Evolutionary conservation across 202 grass and related monocot genomes (phyloP), one percentile per base, ranked within the genome.

Genomic region (Setaria viridis): DNA sequence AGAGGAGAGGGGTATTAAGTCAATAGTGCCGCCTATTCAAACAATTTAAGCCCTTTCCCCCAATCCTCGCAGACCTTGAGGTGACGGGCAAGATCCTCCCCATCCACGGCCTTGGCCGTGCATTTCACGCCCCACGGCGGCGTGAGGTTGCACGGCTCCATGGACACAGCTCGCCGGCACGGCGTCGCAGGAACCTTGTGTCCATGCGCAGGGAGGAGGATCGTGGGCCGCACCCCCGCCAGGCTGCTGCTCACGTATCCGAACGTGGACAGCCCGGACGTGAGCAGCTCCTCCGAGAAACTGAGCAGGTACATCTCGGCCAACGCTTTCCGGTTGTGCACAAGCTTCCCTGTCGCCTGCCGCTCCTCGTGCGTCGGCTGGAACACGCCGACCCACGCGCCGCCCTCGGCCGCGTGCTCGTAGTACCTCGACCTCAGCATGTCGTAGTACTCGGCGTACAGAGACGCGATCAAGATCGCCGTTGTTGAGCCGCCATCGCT

Each of bases 271-370:
- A 68, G 45, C 13, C 86, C 74, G 6, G 69, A 78, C 5, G 92
- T 93, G 48, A 97, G 64, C 49, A 97, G 70, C 75, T 65, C 81
- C 45, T 93, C 92, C 1, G 80, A 84, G 72, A 94, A 91, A 68
- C 92, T 90, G 33, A 97, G 75, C 80, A 93, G 84, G 82, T 88
- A 92, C 56, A 97, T 93, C 86, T 97, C 90, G 0, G 92, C 86
- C 5, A 91, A 57, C 54, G 90, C 94, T 81, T 91, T 97, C 68
- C 82, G 79, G 77, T 94, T 92, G 90, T 93, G 88, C 39, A 16
- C 59, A 50, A 62, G 42, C 68, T 65, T 69, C 39, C 73, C 90
- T 43, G 41, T 84, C 3, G n/a, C 30, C 78, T 94, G 78, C 13
- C 1, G n/a, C 90, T 77, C 82, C 55, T 90, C 92, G 54, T 94